Conservation (phyloP, 192 early-diverging fungal species). For the Thamnidium elegans region DNA sequence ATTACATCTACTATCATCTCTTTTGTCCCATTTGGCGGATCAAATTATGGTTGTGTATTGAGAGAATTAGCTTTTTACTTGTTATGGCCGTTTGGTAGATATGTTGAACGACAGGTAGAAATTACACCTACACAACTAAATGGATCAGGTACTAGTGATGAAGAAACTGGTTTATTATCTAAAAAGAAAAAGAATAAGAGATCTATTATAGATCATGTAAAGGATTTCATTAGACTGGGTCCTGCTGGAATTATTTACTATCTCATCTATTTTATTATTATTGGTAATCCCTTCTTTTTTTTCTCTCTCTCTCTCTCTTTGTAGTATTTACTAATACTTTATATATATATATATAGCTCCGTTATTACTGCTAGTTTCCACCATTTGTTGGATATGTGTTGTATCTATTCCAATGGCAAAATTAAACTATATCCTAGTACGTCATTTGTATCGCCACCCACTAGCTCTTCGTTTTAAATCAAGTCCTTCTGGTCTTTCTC, state of each 20-base stretch:
- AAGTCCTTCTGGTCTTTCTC: conserved; percentile 39
- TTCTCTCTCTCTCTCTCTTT: conserved; percentile 30
- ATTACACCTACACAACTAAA: conserved; percentile 17
- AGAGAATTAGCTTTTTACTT: conserved; percentile 80
- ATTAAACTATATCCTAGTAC: conserved; percentile 75
- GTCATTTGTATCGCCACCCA: conserved; percentile 77
- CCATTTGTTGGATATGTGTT: conserved; percentile 82
- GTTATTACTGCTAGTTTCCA: conserved; percentile 70
- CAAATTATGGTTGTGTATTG: conserved; percentile 61
- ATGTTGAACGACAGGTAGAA: conserved; percentile 66
- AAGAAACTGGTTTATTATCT: conserved; percentile 3
- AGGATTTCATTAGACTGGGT: conserved; percentile 33
- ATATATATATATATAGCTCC: conserved; percentile 55
- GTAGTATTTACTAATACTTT: too few species aligned
- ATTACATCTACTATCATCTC: conserved; percentile 59
- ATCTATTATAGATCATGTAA: background rate
- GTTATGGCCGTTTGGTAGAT: conserved; percentile 97
- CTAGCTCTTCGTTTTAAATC: conserved; percentile 70
- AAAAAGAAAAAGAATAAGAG: background rate
- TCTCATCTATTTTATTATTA: conserved; percentile 38
- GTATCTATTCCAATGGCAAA: conserved; percentile 95
- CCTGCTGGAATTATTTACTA: conserved; percentile 49
- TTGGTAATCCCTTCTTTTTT: conserved; percentile 39
- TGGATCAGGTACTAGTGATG: background rate
- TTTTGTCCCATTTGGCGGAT: conserved; percentile 53